Evolutionary conservation across 2,329 filamentous ascomycete genomes (phyloP), one percentile per base, ranked within the genome.

Genomic region (Fusarium nygamai): DNA sequence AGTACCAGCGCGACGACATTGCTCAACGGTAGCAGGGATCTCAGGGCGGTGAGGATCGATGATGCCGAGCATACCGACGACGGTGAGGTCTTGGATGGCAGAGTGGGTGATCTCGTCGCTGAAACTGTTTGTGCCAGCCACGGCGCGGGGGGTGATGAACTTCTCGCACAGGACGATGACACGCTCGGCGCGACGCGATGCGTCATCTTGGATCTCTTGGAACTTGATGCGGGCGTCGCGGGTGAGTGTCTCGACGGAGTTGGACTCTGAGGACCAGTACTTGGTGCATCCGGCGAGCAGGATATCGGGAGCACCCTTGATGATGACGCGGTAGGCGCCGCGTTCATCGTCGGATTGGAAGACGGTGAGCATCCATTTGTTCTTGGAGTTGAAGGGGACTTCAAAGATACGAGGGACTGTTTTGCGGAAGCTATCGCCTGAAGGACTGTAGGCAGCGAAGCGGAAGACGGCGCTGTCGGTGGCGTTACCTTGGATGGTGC

Each of bases 271-370:
- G 0, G 82, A 82, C 81, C 82, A 83, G 72, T 81, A 84, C 39
- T 76, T 76, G 3, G 81, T 81, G 51, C 82, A 84, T 4, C 79
- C 78, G 1, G 79, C 74, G 10, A 85, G 72, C 1, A 89, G 81
- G 24, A 89, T 87, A 71, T 89, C 87, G 0, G 87, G 87, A 2
- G 87, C 87, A 38, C 87, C 87, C 79, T 89, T 89, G 74, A 89
- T 83, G 65, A 86, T 85, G 10, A 88, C 80, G 34, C 85, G 82
- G 61, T 85, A 86, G 17, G 78, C 51, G 14, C 71, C 76, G 19
- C 64, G 50, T 4, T 69, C 63, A 3, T 75, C 64, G 48, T 81
- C 81, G 20, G 78, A 67, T 10, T 73, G 68, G 51, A 81, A 82
- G n/a, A 82, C 75, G 0, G 82, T 84, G n/a, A 87, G 79, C 84